Evolutionary conservation across 2,329 filamentous ascomycete species (phyloP), one percentile per base, ranked within the genome.

Genomic region (Curvularia sp.): DNA sequence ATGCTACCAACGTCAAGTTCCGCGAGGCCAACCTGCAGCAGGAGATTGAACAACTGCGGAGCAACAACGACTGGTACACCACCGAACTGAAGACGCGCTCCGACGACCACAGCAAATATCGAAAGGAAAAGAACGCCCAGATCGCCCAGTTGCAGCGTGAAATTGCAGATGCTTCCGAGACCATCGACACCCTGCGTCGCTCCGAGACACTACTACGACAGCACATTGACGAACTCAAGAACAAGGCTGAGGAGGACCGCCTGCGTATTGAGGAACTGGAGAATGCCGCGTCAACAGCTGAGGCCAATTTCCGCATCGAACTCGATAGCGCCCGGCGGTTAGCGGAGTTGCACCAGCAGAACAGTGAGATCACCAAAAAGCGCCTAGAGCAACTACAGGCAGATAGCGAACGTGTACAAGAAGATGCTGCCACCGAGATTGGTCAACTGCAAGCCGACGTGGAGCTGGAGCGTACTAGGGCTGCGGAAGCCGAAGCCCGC

Each of bases 51-150:
- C 83, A 96, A 55, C 87, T 94, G 18, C 93, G 92, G 75, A 90
- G 90, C 71, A 97, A 93, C 80, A 91, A 92, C 64, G 94, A 98
- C 69, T 99, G 93, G 91, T 89, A 95, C 55, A 92, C 97, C 72
- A 88, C 85, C 42, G 95, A 99, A 77, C 85, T 98, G 22, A 94
- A 96, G 81, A 93, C 91, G 0, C 96, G 97, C 80, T 89, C 86
- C 61, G 86, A 89, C 8, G 95, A 99, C 74, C 88, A 92, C 48
- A 86, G 94, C 65, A 97, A 93, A 72, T 94, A 91, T 78, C 88
- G 95, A 63, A 98, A 97, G 74, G 95, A 99, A 75, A 98, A 97
- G 83, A 91, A 91, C 62, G 89, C 92, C 1, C 90, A 91, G 39
- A 92, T 98, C 67, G 86, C 93, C 8, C 91, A 96, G 70, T 86